Evolutionary conservation across 2,329 filamentous ascomycete genomes (phyloP).

Genomic region (Ceratocystis diversiconidia): DNA sequence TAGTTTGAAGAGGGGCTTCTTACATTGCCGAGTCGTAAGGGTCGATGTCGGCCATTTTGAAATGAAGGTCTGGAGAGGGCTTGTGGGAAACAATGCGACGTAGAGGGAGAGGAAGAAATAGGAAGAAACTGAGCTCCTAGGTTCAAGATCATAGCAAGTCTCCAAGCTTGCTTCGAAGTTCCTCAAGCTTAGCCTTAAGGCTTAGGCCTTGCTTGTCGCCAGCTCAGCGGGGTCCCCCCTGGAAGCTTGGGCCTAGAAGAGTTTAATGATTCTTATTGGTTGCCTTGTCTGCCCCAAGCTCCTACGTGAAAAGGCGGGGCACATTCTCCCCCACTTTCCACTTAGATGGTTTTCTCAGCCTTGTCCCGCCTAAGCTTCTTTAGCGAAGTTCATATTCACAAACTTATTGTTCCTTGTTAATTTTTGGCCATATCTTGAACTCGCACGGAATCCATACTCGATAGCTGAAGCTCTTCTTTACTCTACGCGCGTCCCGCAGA

Average conservation of each 20-base stretch:
- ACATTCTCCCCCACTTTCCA: not conserved
- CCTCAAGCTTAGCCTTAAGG: not conserved
- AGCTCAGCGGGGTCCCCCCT: conserved; percentile 14
- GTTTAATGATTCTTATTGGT: conserved; percentile 6
- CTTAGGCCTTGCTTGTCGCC: not conserved
- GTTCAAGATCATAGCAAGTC: too few relatives aligned
- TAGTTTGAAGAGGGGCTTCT: conserved; percentile 23
- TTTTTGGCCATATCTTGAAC: not conserved
- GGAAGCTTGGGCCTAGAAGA: not conserved
- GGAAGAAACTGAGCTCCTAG: not conserved
- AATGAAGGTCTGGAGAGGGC: not conserved
- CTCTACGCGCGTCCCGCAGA: conserved; percentile 31
- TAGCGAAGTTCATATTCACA: not conserved
- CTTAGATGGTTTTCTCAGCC: not conserved
- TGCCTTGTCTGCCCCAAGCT: conserved; percentile 12
- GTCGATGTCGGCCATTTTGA: conserved; percentile 40
- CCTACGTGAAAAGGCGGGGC: conserved; percentile 15
- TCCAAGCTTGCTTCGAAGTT: conserved; percentile 5
- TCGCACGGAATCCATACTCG: not conserved
- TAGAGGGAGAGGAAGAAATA: not conserved
- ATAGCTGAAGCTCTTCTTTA: conserved; percentile 25
- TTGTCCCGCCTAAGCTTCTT: not conserved
- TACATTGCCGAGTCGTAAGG: conserved; percentile 67
- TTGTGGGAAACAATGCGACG: not conserved
- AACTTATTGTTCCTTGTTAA: not conserved